phyloP scores from a whole-genome alignment of 2,329 filamentous ascomycete genomes.

The Aureobasidium pullulans region DNA sequence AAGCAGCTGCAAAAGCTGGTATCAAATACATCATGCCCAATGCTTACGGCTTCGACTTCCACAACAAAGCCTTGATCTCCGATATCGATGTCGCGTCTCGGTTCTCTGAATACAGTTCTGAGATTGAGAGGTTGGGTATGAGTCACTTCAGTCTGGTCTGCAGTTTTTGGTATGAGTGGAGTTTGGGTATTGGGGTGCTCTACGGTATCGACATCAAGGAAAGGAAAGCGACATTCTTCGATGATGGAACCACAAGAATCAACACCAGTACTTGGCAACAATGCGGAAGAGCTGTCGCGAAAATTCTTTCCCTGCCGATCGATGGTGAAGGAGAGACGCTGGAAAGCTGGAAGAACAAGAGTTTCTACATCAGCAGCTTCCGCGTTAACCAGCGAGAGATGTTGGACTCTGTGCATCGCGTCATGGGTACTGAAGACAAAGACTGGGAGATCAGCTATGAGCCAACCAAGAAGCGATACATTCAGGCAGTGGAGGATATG shows the following conservation, averaged over 20 bases:
- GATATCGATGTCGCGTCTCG: slow-evolving; percentile 17
- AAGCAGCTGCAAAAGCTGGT: slow-evolving; percentile 23
- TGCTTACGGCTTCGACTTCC: slow-evolving; percentile 22
- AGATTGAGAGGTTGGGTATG: slow-evolving; percentile 23
- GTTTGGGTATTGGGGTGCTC: slow-evolving; percentile 16
- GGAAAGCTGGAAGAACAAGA: slow-evolving; percentile 26
- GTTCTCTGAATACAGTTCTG: slow-evolving; percentile 16
- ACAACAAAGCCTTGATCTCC: slow-evolving; percentile 17
- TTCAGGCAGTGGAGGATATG: slow-evolving; percentile 40
- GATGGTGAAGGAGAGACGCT: slow-evolving; percentile 17
- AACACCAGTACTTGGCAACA: slow-evolving; percentile 28
- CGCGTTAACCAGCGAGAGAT: slow-evolving; percentile 30
- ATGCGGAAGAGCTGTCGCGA: slow-evolving; percentile 27
- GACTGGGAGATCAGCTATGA: slow-evolving; percentile 31
- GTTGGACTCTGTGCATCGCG: slow-evolving; percentile 28
- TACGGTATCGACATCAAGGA: slow-evolving; percentile 27
- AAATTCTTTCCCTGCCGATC: slow-evolving; percentile 27
- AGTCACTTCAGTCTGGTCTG: slow-evolving; percentile 23
- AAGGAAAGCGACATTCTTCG: slow-evolving; percentile 21
- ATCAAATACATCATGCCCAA: slow-evolving; percentile 27
- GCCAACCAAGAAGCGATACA: slow-evolving; percentile 36
- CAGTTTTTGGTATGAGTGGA: slow-evolving; percentile 29
- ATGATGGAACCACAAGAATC: slow-evolving; percentile 24
- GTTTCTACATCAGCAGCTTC: slow-evolving; percentile 31
- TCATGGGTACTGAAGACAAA: slow-evolving; percentile 26